Base-by-base conservation (phyloP, 129 eudicot genomes). In the Chrysanthemum lavandulifolium region DNA sequence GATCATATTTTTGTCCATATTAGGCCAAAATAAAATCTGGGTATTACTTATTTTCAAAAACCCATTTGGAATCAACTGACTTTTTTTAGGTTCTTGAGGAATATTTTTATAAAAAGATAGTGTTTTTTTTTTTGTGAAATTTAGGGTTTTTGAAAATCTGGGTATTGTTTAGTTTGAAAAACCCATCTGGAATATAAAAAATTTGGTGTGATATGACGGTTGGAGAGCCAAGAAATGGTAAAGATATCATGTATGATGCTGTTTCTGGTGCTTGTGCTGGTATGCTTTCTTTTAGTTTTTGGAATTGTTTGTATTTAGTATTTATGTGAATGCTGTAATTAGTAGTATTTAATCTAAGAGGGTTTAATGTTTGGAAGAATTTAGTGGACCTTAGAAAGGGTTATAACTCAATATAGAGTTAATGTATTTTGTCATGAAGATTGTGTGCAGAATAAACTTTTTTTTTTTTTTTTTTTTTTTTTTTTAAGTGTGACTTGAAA, bases 211-310 rank as follows among this genome's bases (percentile, higher is more conserved):
- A 40, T 67, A 82, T 84, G 87, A 72, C 84, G 52, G 80, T 67
- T 33, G 87, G 74, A 43, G 82, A 72, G 73, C 77, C 79, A 54
- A 79, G 84, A 58, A 67, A 76, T 48, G 71, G 79, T 62, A 73
- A 45, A 63, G 82, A 80, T 67, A 73, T 80, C 58, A 59, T 80
- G 7, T 80, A 76, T 71, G 84, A 84, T 23, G 84, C 87, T 68
- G 87, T 62, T 61, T 73, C 87, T 25, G 87, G 87, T 76, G 87
- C 87, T 19, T 73, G 84, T 4, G 84, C 87, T 67, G 87, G 87
- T 84, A 69, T 71, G 2, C 5, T 25, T 56, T 64, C 16, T 9
- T 69, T 51, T 19, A 50, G 1, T 3, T 53, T 71, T 45, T 13
- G 10, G 13, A 53, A 70, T 77, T 62, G 14, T 13, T 4, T 14